These are phyloP conservation scores for Yamadazyma tumulicola DNA, from an alignment of 805 yeast genomes.

Conservation along the genomic window DNA sequence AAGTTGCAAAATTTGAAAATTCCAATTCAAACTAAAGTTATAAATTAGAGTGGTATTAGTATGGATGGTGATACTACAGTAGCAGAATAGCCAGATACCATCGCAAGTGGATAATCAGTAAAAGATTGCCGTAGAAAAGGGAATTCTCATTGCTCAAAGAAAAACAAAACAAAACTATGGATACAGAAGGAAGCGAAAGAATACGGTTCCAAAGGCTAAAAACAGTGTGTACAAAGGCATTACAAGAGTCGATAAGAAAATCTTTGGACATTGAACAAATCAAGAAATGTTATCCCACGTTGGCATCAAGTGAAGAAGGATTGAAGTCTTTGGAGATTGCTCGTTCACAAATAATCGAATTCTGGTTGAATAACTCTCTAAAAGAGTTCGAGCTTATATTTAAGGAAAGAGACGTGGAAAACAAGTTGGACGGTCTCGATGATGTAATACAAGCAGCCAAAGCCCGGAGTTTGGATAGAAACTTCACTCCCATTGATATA, in stretches of 20 bases:
- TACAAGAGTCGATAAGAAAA: conserved; percentile 48
- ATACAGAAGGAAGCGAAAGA: conserved; percentile 9
- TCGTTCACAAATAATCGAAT: conserved; percentile 48
- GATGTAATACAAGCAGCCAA: conserved; percentile 43
- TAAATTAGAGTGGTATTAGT: no score
- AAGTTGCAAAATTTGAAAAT: no score
- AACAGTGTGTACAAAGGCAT: conserved; percentile 50
- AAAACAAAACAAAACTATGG: no score
- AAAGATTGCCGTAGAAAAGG: no score
- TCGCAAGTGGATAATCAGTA: no score
- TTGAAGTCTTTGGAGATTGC: conserved; percentile 43
- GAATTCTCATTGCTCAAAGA: no score
- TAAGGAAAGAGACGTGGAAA: conserved; percentile 43
- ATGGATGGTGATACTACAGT: no score
- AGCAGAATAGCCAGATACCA: no score
- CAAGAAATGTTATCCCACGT: conserved; percentile 51
- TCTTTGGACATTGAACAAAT: conserved; percentile 50
- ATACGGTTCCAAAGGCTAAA: conserved; percentile 49
- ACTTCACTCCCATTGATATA: conserved; percentile 20
- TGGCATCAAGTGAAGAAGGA: conserved; percentile 47
- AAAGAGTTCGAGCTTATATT: conserved; percentile 55
- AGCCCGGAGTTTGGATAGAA: conserved; percentile 17
- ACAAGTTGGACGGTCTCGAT: conserved; percentile 46
- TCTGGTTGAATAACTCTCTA: conserved; percentile 47
- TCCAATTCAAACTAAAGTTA: no score